Evolutionary conservation across 768 basidiomycete genomes (phyloP).

Genomic region (Mycena filopes): DNA sequence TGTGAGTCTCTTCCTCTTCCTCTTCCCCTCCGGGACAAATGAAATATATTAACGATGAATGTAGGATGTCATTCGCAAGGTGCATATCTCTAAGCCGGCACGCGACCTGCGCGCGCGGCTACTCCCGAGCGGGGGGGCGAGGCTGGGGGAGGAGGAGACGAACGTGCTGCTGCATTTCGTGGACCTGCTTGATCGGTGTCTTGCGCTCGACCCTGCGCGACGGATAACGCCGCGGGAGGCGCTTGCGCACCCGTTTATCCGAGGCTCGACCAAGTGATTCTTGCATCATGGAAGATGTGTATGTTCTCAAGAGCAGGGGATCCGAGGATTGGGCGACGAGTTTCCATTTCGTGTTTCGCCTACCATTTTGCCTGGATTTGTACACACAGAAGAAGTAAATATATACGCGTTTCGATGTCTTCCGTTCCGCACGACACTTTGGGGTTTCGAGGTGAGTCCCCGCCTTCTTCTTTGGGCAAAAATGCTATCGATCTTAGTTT

Average conservation of each 20-base stretch:
- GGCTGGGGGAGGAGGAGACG: slow-evolving; percentile 90
- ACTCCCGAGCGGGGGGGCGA: slow-evolving; percentile 64
- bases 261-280: slow-evolving; percentile 51
- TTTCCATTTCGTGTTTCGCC: slow-evolving; percentile 4
- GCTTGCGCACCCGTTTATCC: slow-evolving; percentile 86
- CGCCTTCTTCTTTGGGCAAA: neutral
- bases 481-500: neutral
- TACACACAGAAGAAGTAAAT: slow-evolving; percentile 14
- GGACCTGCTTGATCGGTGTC: slow-evolving; percentile 92
- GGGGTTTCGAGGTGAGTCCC: slow-evolving; percentile 5
- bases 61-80: slow-evolving; percentile 85
- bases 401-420: neutral
- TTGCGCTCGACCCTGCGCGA: slow-evolving; percentile 86
- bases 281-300: no score
- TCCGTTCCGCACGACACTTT: neutral
- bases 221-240: slow-evolving; percentile 93
- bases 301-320: neutral
- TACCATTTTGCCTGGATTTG: slow-evolving; percentile 11
- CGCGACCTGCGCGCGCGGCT: slow-evolving; percentile 85
- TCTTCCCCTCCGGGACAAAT: slow-evolving; percentile 23
- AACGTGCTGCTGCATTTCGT: slow-evolving; percentile 84
- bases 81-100: slow-evolving; percentile 85
- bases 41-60: slow-evolving; percentile 31
- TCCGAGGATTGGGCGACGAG: neutral
- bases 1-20: slow-evolving; percentile 61